A percentile compares a stretch with the other conserved stretches of the same genome.
Evolutionary conservation across 2,329 filamentous ascomycete species (phyloP).

Genomic region (Aspergillus neoniger): DNA sequence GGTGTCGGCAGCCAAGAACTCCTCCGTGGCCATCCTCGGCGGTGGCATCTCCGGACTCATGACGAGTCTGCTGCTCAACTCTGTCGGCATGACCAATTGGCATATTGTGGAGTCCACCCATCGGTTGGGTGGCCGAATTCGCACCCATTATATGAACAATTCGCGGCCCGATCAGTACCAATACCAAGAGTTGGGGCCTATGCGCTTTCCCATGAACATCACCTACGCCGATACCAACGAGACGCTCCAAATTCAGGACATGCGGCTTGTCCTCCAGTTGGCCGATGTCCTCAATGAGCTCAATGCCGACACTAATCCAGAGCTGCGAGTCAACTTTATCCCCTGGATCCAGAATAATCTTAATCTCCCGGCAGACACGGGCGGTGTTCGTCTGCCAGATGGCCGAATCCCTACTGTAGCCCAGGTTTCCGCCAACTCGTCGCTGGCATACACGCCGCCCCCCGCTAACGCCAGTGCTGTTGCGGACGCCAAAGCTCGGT

Average conservation of each 20-base stretch:
- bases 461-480: slow-evolving; percentile 39
- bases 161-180: slow-evolving; percentile 39
- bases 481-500: slow-evolving; percentile 42
- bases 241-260: slow-evolving; percentile 46
- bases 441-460: slow-evolving; percentile 40
- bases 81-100: slow-evolving; percentile 49
- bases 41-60: slow-evolving; percentile 42
- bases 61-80: slow-evolving; percentile 46
- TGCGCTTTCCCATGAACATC: slow-evolving; percentile 48
- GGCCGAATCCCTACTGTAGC: slow-evolving; percentile 57
- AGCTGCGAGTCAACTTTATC: slow-evolving; percentile 46
- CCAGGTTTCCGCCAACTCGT: slow-evolving; percentile 49
- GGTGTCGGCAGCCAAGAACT: slow-evolving; percentile 34
- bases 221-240: slow-evolving; percentile 46
- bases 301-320: slow-evolving; percentile 36
- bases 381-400: slow-evolving; percentile 50
- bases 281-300: slow-evolving; percentile 45
- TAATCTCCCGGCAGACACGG: slow-evolving; percentile 57
- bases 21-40: slow-evolving; percentile 40
- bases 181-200: slow-evolving; percentile 48
- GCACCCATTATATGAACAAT: slow-evolving; percentile 47
- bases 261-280: slow-evolving; percentile 48
- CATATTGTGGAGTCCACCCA: slow-evolving; percentile 48
- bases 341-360: slow-evolving; percentile 44
- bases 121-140: slow-evolving; percentile 47